Base-by-base conservation (phyloP, 139 green algal species). In the Coelastrella sp. region DNA sequence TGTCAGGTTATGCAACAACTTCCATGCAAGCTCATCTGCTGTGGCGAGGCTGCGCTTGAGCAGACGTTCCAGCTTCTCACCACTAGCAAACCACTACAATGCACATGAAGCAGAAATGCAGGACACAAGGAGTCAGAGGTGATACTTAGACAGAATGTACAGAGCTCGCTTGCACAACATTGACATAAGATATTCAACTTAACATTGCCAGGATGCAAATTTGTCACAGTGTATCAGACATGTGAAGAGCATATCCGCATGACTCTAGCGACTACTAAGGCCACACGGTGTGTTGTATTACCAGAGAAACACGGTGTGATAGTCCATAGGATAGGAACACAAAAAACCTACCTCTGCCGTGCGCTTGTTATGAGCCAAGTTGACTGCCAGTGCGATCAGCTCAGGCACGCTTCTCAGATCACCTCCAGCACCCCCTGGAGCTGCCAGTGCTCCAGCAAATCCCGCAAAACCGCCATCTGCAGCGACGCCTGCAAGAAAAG, bases 371-470 rank as follows among this genome's bases (percentile, higher is more conserved):
- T 95, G 92, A 5, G 96, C 97, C 32, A 98, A 92, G 92, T 98
- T 98, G 78, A 98, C 94, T 0, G 95, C 93, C 80, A 98, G 94
- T 19, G 97, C 96, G 60, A 98, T 97, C 58, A 98, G 95, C 94
- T 98, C 96, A 0, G 95, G 96, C 3, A 92, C 93, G 82, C 90
- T 91, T 54, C 92, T 88, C 86, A 96, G 85, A 87, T 98, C 95
- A 58, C 80, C 59, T 11, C 80, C 59, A 86, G 6, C 58, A 54
- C 79, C 79, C 6, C 79, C 79, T 19, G 80, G 58, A 11, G 22
- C 80, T 19, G 80, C 80, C 19, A 74, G 6, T 22, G 22, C 60
- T 10, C 58, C 59, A 56, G 80, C 80, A 86, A 86, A 86, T 5
- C 80, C 80, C 0, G 20, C 58, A 74, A 57, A 19, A 71, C 61